Evolutionary conservation across 495 filamentous ascomycete species (phyloP).

Genomic region (Neurospora tetraspora): DNA sequence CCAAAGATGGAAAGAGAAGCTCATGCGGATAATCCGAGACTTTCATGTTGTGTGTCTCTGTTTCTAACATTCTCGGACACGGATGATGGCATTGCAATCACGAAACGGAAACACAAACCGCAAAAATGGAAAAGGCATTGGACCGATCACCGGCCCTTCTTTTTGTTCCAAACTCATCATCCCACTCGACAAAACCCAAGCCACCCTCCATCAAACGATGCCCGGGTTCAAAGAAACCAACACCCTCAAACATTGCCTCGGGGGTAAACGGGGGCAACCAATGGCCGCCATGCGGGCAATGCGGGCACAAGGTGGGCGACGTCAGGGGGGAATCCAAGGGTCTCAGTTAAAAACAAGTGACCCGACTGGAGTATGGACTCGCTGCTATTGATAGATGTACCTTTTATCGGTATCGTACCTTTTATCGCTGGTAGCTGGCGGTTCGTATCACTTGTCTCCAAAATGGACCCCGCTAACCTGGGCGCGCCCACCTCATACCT

Average conservation of each 20-base stretch:
- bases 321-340: background rate
- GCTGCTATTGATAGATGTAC: background rate
- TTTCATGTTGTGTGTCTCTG: background rate
- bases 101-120: background rate
- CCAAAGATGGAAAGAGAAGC: background rate
- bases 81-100: background rate
- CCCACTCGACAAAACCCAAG: background rate
- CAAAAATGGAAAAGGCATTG: background rate
- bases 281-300: background rate
- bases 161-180: background rate
- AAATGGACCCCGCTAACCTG: background rate
- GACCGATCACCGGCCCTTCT: background rate
- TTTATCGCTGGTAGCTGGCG: no score
- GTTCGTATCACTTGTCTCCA: background rate
- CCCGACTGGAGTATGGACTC: background rate
- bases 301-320: background rate
- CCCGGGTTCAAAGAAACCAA: background rate
- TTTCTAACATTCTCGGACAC: background rate
- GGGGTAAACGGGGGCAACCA: background rate
- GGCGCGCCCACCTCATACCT: background rate
- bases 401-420: background rate
- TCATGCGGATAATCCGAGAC: background rate
- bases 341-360: background rate
- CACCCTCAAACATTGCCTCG: no score
- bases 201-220: background rate